A percentile compares a stretch with the other conserved stretches of the same genome.
Conservation (phyloP, 1,139 yeast species). For the Debaryomyces subglobosus region DNA sequence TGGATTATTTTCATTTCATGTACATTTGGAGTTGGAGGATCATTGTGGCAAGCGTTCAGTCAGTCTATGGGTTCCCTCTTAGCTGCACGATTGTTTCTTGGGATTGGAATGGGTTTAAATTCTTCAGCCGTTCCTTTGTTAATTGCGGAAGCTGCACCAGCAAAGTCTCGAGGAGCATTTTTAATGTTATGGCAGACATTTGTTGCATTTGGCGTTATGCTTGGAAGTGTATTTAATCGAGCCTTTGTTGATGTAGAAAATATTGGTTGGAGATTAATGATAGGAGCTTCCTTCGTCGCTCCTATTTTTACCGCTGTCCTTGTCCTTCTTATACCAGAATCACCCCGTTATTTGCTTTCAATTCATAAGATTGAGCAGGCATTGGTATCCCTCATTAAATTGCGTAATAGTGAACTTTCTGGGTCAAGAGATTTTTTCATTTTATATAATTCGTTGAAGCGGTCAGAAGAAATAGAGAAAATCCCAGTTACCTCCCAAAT, state of each 20-base stretch:
- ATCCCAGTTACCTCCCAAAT: conserved; percentile 56
- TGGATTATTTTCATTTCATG: conserved; percentile 75
- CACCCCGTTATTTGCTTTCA: conserved; percentile 81
- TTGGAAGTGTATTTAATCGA: conserved; percentile 72
- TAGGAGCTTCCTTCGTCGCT: conserved; percentile 77
- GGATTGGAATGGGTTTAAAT: conserved; percentile 81
- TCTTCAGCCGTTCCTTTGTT: conserved; percentile 82
- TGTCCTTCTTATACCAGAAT: conserved; percentile 73
- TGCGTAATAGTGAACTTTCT: conserved; percentile 56
- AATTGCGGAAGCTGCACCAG: conserved; percentile 81
- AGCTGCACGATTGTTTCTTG: conserved; percentile 61
- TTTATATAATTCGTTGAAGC: conserved; percentile 64
- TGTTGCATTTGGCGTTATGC: conserved; percentile 85
- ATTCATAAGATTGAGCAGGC: conserved; percentile 62
- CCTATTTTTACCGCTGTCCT: conserved; percentile 66
- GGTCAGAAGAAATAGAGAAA: conserved; percentile 59
- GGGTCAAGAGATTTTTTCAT: conserved; percentile 81
- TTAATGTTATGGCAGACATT: conserved; percentile 91
- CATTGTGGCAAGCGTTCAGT: conserved; percentile 78
- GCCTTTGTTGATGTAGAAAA: conserved; percentile 50
- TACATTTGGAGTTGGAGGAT: conserved; percentile 64
- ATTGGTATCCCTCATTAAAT: conserved; percentile 49
- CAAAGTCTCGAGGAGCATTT: conserved; percentile 73
- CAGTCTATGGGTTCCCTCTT: conserved; percentile 77
- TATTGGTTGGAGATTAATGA: conserved; percentile 74